phyloP scores from a whole-genome alignment of 441 rosid species.

The Macaranga tanarius region DNA sequence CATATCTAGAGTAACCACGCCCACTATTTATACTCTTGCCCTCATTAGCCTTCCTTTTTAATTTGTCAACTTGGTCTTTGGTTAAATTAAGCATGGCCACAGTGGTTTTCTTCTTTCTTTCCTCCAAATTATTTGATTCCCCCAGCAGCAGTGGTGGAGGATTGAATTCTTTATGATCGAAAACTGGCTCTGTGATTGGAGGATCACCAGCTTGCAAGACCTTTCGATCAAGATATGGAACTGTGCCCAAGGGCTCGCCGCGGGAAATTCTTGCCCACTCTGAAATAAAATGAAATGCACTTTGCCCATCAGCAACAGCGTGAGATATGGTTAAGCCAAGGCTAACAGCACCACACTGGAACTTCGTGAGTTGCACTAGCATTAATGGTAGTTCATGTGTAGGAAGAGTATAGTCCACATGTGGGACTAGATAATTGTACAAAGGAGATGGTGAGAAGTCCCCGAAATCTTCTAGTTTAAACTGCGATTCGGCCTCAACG shows the following conservation, averaged over 20 bases:
- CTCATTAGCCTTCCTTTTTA: constrained; percentile 32
- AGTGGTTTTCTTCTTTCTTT: constrained; percentile 41
- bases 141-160: constrained; percentile 49
- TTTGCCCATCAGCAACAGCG: constrained; percentile 52
- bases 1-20: constrained; percentile 41
- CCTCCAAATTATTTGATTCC: constrained; percentile 30
- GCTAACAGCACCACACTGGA: constrained; percentile 54
- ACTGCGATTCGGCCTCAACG: constrained; percentile 45
- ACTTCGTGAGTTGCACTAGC: constrained; percentile 52
- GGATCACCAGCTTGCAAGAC: constrained; percentile 37
- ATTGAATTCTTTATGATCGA: constrained; percentile 38
- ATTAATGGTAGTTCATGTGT: constrained; percentile 40
- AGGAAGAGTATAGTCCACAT: constrained; percentile 39
- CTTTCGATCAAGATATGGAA: constrained; percentile 41
- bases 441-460: constrained; percentile 38
- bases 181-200: constrained; percentile 3
- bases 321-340: constrained; percentile 47
- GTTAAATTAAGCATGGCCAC: constrained; percentile 42
- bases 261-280: constrained; percentile 57
- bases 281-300: constrained; percentile 49
- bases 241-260: constrained; percentile 30
- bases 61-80: constrained; percentile 41
- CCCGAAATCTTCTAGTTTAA: constrained; percentile 35
- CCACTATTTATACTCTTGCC: not conserved
- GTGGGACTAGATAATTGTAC: constrained; percentile 38